Conservation (phyloP, 129 eudicot species). For the Centella asiatica region DNA sequence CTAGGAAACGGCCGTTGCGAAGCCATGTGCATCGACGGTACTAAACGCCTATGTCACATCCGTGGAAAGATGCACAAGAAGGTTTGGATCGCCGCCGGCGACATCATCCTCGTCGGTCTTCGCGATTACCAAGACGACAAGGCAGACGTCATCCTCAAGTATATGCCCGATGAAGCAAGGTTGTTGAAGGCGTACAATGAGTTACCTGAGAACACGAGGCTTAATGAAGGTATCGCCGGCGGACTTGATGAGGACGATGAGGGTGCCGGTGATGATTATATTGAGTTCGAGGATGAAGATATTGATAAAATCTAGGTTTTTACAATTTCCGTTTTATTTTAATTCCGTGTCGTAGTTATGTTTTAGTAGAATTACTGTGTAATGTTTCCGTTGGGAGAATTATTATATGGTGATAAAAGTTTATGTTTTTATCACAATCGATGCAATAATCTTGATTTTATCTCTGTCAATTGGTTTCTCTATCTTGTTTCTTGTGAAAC, state of each 20-base stretch:
- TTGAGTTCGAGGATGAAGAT: constrained; percentile 6
- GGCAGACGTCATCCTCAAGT: constrained; percentile 85
- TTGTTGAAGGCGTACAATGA: constrained; percentile 83
- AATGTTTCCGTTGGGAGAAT: no score
- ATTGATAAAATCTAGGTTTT: constrained; percentile 1
- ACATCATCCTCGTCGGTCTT: constrained; percentile 75
- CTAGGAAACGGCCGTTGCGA: constrained; percentile 91
- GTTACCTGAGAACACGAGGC: no score
- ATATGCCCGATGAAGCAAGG: constrained; percentile 93
- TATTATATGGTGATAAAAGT: no score
- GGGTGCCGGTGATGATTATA: constrained; percentile 2
- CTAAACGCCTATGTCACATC: constrained; percentile 80
- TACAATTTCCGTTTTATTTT: no score
- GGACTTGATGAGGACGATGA: constrained; percentile 7
- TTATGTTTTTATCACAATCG: no score
- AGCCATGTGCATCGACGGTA: constrained; percentile 76
- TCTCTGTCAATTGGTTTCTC: no score
- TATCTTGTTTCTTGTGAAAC: no score
- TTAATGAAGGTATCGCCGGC: constrained; percentile 3
- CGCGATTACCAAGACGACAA: constrained; percentile 95
- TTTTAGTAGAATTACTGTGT: no score
- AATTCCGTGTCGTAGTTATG: no score
- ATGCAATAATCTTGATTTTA: no score
- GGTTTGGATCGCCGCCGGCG: constrained; percentile 98
- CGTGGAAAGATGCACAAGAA: constrained; percentile 98